A percentile compares a stretch with the other conserved stretches of the same genome.
These are phyloP conservation scores for Didymella glomerata DNA, from an alignment of 2,329 filamentous ascomycete genomes.

Conservation along the genomic window DNA sequence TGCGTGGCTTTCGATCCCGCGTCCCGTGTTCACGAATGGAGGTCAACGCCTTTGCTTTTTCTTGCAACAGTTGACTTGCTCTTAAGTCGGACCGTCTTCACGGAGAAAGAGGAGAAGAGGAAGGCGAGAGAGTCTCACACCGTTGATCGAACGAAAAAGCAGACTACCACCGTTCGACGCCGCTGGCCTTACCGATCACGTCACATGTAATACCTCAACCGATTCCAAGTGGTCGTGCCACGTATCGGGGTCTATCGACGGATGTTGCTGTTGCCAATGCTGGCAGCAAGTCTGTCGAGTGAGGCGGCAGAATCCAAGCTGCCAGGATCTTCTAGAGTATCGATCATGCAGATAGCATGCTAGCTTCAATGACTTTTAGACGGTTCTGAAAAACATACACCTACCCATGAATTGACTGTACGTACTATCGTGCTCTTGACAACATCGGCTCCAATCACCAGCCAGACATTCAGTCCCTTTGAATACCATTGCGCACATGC, in stretches of 20 bases:
- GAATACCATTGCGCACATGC: neutral
- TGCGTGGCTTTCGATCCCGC: neutral
- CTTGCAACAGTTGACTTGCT: neutral
- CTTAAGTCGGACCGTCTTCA: neutral
- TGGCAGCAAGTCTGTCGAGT: neutral
- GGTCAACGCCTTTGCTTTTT: neutral
- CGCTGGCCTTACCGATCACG: neutral
- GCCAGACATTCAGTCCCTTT: neutral
- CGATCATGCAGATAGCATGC: neutral
- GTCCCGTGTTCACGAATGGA: neutral
- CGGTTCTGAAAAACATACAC: neutral
- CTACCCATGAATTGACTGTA: neutral
- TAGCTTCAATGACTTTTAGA: neutral
- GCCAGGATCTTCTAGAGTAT: neutral
- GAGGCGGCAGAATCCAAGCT: neutral
- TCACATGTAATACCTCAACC: neutral
- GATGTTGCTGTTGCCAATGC: neutral
- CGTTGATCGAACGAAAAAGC: neutral
- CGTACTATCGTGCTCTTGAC: neutral
- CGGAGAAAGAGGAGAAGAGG: neutral
- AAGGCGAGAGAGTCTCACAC: too few relatives aligned
- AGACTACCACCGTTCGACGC: neutral
- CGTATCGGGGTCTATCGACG: neutral
- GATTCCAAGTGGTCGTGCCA: neutral
- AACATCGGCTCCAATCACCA: neutral